Base-by-base conservation (phyloP, 164 flowering plant genomes). In the Magnolia changhungtana region DNA sequence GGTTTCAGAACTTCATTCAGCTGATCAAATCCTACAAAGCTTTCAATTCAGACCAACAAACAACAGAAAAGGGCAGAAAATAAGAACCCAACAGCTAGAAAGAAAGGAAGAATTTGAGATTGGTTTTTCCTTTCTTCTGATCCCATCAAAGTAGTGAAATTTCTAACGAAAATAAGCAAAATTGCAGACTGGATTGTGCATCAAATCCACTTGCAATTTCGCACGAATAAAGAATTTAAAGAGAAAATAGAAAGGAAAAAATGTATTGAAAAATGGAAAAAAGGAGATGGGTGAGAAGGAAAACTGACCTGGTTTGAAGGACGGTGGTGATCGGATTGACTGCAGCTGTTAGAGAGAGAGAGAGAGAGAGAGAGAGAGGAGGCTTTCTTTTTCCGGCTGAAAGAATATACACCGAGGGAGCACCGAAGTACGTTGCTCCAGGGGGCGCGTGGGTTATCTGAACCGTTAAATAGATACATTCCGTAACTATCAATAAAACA, bases 201-300 rank as follows among this genome's bases (percentile, higher is more conserved):
- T 9, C 70, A 63, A 79, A 75, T 72, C 77, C 77, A 4, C 4
- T 68, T 67, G 24, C 50, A 51, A 75, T 50, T 52, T 71, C 51
- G 75, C 64, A 52, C 59, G 1, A 52, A 59, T 4, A 51, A 74
- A 69, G 59, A 16, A 61, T 11, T 8, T 4, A 23, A 61, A 4
- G 13, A 37, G 11, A 52, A 24, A 2, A 78, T 64, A 13, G 13
- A 31, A 27, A 59, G 49, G 1, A 4, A 65, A 29, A 27, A 8
- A 55, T 55, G 61, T 10, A 55, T 13, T 7, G 49, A 11, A 18
- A 8, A 70, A 20, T 6, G 21, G 0, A n/a, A 50, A 45, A 23
- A 70, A 70, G 11, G n/a, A 49, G 27, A 70, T 70, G 59, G 59
- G 58, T 9, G 23, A 19, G 58, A 19, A 11, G 24, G 16, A 50